Conservation (phyloP, 2,329 filamentous ascomycete genomes). For the Colletotrichum caudatum region DNA sequence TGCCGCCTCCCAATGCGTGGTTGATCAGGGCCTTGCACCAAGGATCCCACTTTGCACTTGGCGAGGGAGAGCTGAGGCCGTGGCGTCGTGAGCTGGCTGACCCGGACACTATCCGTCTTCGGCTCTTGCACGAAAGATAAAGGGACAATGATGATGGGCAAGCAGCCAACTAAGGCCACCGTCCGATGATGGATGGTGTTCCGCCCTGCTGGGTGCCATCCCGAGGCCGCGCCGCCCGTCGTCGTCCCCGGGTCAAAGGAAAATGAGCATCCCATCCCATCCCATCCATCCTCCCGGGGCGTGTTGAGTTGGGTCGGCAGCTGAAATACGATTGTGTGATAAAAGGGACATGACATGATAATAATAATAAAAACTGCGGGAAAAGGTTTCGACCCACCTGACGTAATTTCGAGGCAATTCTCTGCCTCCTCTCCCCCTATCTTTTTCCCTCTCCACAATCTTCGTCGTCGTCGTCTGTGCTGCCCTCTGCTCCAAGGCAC, state of each 20-base stretch:
- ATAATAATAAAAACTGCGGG: not conserved
- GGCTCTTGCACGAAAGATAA: not conserved
- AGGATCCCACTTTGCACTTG: constrained; percentile 5
- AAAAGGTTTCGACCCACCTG: constrained; percentile 35
- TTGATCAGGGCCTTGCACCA: not conserved
- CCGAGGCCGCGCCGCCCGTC: not conserved
- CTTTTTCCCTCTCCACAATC: not conserved
- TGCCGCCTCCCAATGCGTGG: not conserved
- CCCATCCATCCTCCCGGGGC: no score
- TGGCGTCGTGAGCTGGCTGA: constrained; percentile 15
- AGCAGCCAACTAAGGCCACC: constrained; percentile 15
- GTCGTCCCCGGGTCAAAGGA: constrained; percentile 15
- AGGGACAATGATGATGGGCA: not conserved
- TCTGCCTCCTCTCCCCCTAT: constrained; percentile 3
- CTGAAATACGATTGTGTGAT: no score
- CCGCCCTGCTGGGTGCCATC: not conserved
- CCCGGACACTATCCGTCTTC: constrained; percentile 9
- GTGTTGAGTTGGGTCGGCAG: no score
- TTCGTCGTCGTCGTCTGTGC: no score
- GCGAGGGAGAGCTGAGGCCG: not conserved
- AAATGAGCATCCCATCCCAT: no score
- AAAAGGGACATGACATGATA: no score
- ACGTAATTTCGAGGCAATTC: constrained; percentile 36
- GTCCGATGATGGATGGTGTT: constrained; percentile 15
- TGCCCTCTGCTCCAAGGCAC: not conserved